Evolutionary conservation across 2,329 filamentous ascomycete genomes (phyloP), one percentile per base, ranked within the genome.

Genomic region (Chrysoporthe cubensis): DNA sequence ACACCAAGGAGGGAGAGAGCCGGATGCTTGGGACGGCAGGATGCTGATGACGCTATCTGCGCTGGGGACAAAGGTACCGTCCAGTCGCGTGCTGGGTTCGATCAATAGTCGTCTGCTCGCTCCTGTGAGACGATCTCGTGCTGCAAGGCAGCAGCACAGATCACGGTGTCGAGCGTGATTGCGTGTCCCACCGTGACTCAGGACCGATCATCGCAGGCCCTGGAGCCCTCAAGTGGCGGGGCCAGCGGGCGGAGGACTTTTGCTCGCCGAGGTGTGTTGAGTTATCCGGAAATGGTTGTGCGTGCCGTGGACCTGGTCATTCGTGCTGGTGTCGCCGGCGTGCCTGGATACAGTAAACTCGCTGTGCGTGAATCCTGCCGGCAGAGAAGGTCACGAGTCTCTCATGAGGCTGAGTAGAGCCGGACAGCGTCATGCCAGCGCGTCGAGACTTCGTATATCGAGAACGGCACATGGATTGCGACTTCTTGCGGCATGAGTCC

Each of bases 91-190:
- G 50, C 32, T 14, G 13, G 32, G 32, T 40, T 16, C 32, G 32
- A 37, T 40, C 34, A 26, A 26, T 26, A 26, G 26, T 26, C 26
- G 26, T 26, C 26, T 26, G 26, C 26, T 26, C 26, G 26, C 26
- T 26, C 26, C 26, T 26, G 26, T 26, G 26, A 26, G 26, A 26
- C 26, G 26, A 26, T 56, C 52, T 57, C 21, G 11, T 26, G 26
- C 26, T 26, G 26, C 44, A 62, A 62, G 60, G 60, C 60, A 62
- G 60, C 60, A 62, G 60, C 18, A 48, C 16, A 62, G 44, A 52
- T 48, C 60, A 37, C 16, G 18, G 21, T 50, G 60, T 50, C 14
- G 60, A 21, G 32, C 21, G 44, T 32, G 60, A 34, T 48, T 48
- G 44, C 60, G 44, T 32, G 44, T 62, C 14, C 60, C n/a, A 32